Percentiles rank a stretch among this genome's conserved stretches.
These are phyloP conservation scores for Naganishia friedmannii DNA, from an alignment of 768 basidiomycete species.

Conservation along the genomic window DNA sequence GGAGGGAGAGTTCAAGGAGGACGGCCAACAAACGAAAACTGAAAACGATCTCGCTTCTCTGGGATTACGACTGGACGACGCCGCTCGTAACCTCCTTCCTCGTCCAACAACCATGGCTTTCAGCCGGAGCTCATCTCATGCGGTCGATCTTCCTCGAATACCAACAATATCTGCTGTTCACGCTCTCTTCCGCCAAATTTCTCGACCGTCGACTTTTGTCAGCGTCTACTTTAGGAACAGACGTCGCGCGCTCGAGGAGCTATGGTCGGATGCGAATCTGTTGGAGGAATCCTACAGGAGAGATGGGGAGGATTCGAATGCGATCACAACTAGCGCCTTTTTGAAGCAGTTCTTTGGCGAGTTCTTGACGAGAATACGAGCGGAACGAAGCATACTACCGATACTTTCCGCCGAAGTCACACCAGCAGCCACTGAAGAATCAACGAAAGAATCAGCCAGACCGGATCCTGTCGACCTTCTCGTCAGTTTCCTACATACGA, in stretches of 20 bases:
- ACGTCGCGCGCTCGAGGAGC: not conserved
- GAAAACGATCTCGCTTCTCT: conserved; percentile 17
- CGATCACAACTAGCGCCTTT: conserved; percentile 56
- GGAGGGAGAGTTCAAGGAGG: not conserved
- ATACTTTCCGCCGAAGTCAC: not conserved
- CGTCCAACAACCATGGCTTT: not conserved
- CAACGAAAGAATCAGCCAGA: not conserved
- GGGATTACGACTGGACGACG: conserved; percentile 8
- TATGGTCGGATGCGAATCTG: conserved; percentile 3
- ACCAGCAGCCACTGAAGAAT: conserved; percentile 37
- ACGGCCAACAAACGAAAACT: not conserved
- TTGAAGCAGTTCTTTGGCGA: conserved; percentile 71
- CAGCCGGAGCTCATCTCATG: not conserved
- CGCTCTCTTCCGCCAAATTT: conserved; percentile 7
- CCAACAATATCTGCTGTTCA: conserved; percentile 13
- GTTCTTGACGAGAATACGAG: conserved; percentile 65
- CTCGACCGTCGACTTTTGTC: conserved; percentile 12
- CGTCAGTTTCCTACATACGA: conserved; percentile 76
- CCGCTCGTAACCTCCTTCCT: conserved; percentile 3
- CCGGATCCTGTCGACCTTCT: conserved; percentile 66
- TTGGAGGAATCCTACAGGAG: not conserved
- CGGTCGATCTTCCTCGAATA: not conserved
- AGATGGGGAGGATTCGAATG: not conserved
- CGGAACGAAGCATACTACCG: conserved; percentile 75
- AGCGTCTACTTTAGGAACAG: conserved; percentile 16